Conservation (phyloP, 2,329 filamentous ascomycete genomes). For the Huntiella moniliformis region DNA sequence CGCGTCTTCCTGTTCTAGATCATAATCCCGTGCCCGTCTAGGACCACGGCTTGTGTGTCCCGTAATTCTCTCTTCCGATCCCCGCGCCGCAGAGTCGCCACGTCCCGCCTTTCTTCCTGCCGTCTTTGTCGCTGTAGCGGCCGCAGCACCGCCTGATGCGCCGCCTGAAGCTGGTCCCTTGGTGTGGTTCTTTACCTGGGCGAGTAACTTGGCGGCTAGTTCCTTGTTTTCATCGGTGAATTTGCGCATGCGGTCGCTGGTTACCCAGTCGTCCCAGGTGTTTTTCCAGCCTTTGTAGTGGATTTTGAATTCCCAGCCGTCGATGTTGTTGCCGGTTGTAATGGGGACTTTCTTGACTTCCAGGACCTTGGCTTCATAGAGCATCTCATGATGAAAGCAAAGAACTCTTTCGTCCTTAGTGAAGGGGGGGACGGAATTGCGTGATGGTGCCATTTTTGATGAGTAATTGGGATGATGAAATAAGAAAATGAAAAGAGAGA, state of each 20-base stretch:
- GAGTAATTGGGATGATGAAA: conserved; percentile 1
- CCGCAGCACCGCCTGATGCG: background rate
- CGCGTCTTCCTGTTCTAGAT: conserved; percentile 76
- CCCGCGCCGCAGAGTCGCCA: conserved; percentile 53
- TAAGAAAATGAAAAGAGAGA: background rate
- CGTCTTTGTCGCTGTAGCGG: conserved; percentile 16
- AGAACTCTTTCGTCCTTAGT: conserved; percentile 81
- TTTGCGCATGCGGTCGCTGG: conserved; percentile 81
- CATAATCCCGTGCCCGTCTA: conserved; percentile 59
- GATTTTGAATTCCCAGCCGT: conserved; percentile 66
- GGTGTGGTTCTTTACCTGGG: conserved; percentile 45
- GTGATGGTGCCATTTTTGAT: conserved; percentile 26
- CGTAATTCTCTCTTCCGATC: conserved; percentile 57
- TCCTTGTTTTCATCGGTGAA: conserved; percentile 90
- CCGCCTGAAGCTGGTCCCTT: conserved; percentile 65
- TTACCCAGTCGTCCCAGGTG: conserved; percentile 99
- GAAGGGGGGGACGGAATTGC: conserved; percentile 29
- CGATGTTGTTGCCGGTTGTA: conserved; percentile 22
- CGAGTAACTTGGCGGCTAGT: conserved; percentile 54
- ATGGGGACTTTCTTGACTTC: conserved; percentile 55
- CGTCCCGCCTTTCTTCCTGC: conserved; percentile 29
- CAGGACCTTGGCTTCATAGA: conserved; percentile 93
- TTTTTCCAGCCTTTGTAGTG: conserved; percentile 99
- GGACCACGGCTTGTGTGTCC: conserved; percentile 46
- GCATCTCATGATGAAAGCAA: conserved; percentile 91